Evolutionary conservation across 2,329 filamentous ascomycete genomes (phyloP), one percentile per base, ranked within the genome.

Genomic region (Colletotrichum spinosum): DNA sequence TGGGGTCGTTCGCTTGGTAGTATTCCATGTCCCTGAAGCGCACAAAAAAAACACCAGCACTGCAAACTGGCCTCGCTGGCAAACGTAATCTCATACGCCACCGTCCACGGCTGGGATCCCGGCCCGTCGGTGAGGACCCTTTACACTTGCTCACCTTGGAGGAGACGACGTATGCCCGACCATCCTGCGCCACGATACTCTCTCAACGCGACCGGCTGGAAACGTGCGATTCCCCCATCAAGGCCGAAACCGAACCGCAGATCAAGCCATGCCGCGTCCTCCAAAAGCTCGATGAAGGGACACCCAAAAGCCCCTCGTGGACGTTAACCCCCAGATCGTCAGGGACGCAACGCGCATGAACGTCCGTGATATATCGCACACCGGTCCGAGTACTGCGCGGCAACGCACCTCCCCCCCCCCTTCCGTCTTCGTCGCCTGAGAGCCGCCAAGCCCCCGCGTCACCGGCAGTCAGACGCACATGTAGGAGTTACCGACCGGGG

Each of bases 141-240:
- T 58, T 58, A 33, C 63, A 66, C 53, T 64, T 66, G 59, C 59
- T 63, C 42, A 53, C 63, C 42, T 66, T 66, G 7, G 63, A 58
- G 35, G 59, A 53, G 52, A 66, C 59, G 34, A 66, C 53, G 59
- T 66, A 64, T 1, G 59, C 53, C 49, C 53, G 46, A 34, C 59
- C 63, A 25, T 66, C 59, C 63, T 66, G 5, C 51, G 35, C 45
- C 45, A 39, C 35, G 34, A 39, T 13, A 39, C 46, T 65, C 51
- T 65, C 56, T 61, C 62, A 52, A 25, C 25, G 25, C 25, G 25
- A 25, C 25, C 25, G 1, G 25, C 4, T 25, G 25, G 25, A 35
- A 35, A 49, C 46, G 46, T 34, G 46, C 12, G 11, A 17, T 15
- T 13, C 15, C 52, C 41, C 33, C 7, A 35, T 38, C 49, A 17